phyloP scores from a whole-genome alignment of 2,329 filamentous ascomycete genomes.

The Penicillium psychrosexuale region DNA sequence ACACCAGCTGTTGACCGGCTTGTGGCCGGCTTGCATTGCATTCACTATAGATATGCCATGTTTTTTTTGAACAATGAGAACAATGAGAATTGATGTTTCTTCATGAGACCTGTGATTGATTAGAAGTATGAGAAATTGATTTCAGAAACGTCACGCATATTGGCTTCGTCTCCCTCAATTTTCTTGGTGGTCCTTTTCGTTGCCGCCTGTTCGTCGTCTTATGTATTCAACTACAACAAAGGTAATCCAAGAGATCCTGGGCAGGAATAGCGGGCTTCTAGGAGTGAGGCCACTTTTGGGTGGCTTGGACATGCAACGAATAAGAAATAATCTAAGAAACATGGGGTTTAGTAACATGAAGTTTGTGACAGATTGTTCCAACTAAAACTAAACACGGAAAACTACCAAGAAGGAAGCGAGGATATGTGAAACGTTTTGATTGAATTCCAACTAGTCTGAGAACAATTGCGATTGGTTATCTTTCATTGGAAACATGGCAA shows the following conservation, averaged over 20 bases:
- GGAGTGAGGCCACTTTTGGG: background rate
- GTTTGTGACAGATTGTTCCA: too few relatives aligned
- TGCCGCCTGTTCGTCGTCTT: background rate
- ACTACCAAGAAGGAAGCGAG: background rate
- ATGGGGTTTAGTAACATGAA: too few relatives aligned
- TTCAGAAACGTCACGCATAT: background rate
- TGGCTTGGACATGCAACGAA: background rate
- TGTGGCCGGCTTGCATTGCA: background rate
- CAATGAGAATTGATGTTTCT: background rate
- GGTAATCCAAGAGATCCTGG: background rate
- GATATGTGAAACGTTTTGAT: background rate
- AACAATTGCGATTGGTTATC: background rate
- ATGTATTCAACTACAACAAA: background rate
- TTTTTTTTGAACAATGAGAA: background rate
- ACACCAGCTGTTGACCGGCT: conserved; percentile 1
- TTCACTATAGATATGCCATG: background rate
- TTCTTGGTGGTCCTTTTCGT: too few relatives aligned
- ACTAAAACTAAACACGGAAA: background rate
- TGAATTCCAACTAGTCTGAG: background rate
- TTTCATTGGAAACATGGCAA: background rate
- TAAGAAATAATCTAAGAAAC: too few relatives aligned
- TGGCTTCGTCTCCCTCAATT: background rate
- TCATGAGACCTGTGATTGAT: background rate
- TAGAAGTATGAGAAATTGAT: background rate
- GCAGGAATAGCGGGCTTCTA: background rate